Evolutionary conservation across 495 filamentous ascomycete species (phyloP).

Genomic region (Aspergillus biplanus): DNA sequence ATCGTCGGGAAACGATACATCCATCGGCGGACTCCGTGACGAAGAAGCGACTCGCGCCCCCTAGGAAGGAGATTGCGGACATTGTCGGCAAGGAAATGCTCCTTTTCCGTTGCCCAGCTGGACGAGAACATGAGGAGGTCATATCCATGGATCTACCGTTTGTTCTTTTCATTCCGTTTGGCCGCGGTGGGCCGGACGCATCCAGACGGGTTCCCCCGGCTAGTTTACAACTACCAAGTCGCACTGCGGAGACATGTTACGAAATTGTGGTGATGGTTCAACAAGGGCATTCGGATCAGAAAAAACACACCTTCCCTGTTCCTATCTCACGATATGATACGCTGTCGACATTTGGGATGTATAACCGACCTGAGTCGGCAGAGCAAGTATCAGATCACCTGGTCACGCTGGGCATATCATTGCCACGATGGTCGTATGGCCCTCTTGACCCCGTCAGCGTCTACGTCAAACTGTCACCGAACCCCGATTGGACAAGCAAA

Average conservation of each 20-base stretch:
- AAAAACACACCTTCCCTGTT: conserved; percentile 89
- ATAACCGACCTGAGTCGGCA: conserved; percentile 89
- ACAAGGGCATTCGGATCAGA: conserved; percentile 81
- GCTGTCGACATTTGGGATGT: conserved; percentile 98
- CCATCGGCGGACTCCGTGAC: conserved; percentile 91
- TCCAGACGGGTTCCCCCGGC: conserved; percentile 90
- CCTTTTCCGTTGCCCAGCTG: conserved; percentile 80
- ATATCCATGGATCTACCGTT: conserved; percentile 98
- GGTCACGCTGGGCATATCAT: conserved; percentile 85
- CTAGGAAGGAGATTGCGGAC: conserved; percentile 87
- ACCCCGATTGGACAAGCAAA: conserved; percentile 87
- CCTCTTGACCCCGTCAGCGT: conserved; percentile 94
- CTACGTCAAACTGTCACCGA: conserved; percentile 89
- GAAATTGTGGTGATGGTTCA: conserved; percentile 96
- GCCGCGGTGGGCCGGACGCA: conserved; percentile 83
- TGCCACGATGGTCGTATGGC: conserved; percentile 96
- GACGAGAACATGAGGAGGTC: conserved; percentile 83
- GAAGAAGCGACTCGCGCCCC: conserved; percentile 89
- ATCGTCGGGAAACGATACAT: conserved; percentile 94
- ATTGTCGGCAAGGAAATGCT: conserved; percentile 95
- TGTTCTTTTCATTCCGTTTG: conserved; percentile 95
- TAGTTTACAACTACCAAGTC: conserved; percentile 84
- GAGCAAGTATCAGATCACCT: conserved; percentile 86
- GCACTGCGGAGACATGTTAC: conserved; percentile 94
- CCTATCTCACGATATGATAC: conserved; percentile 94